phyloP scores from a whole-genome alignment of 345 rosid species.

The Nephelium lappaceum region DNA sequence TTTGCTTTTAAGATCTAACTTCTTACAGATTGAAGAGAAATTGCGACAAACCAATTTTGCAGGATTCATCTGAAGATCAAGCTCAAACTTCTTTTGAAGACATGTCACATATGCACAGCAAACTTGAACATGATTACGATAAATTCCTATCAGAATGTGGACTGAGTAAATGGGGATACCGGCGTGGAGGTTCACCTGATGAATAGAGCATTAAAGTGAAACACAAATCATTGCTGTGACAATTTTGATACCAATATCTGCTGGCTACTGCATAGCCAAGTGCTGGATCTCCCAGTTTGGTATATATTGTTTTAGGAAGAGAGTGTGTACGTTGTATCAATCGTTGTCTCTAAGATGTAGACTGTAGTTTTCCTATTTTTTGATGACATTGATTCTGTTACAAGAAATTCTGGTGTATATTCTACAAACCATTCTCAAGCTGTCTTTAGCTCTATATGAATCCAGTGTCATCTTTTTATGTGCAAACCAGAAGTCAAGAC shows the following conservation, averaged over 20 bases:
- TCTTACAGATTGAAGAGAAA: too few relatives aligned
- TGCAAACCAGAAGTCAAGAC: not conserved
- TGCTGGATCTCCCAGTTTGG: not conserved
- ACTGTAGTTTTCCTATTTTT: not conserved
- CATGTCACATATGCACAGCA: slow-evolving; percentile 14
- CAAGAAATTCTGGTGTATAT: not conserved
- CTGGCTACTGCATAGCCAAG: not conserved
- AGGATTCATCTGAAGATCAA: slow-evolving; percentile 26
- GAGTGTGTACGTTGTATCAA: not conserved
- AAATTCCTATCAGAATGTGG: slow-evolving; percentile 48
- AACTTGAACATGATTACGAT: slow-evolving; percentile 40
- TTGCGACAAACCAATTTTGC: not conserved
- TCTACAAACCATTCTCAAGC: not conserved
- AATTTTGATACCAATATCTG: not conserved
- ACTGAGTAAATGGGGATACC: slow-evolving; percentile 32
- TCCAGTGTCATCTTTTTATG: too few relatives aligned
- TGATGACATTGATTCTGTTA: not conserved
- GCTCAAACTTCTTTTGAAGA: slow-evolving; percentile 28
- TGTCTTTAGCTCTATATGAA: not conserved
- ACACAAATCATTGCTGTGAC: not conserved
- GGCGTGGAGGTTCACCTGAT: slow-evolving; percentile 36
- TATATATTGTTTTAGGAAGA: not conserved
- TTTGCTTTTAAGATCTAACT: too few relatives aligned
- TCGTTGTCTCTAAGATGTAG: not conserved
- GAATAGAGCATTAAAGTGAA: slow-evolving; percentile 15